These are phyloP conservation scores for Oxalis stricta DNA, from an alignment of 441 rosid species.

Conservation along the genomic window DNA sequence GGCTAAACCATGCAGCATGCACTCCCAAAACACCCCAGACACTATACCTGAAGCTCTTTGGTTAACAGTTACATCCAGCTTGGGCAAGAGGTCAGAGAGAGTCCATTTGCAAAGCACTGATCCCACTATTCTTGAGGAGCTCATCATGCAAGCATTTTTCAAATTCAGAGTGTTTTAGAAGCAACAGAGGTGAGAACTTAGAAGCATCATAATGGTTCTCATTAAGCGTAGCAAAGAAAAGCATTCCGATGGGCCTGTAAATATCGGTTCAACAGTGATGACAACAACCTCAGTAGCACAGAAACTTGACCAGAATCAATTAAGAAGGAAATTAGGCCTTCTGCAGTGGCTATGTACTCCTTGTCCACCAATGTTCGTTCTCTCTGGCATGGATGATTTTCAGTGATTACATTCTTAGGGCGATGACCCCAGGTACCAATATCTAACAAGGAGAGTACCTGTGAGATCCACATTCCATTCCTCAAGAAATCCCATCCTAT, in stretches of 20 bases:
- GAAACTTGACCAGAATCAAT: conserved; percentile 45
- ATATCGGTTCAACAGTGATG: conserved; percentile 53
- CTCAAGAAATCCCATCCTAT: conserved; percentile 87
- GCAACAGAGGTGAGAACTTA: conserved; percentile 50
- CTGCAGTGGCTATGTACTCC: conserved; percentile 41
- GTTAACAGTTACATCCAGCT: conserved; percentile 49
- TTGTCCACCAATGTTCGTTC: conserved; percentile 40
- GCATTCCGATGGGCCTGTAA: conserved; percentile 55
- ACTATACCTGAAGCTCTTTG: conserved; percentile 52
- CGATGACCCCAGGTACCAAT: conserved; percentile 49
- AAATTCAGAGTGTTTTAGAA: conserved; percentile 69
- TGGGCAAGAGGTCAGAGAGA: conserved; percentile 42
- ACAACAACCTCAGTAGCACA: conserved; percentile 42
- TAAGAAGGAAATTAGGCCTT: conserved; percentile 42
- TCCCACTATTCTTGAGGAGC: conserved; percentile 54
- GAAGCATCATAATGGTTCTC: conserved; percentile 25
- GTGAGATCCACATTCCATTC: conserved; percentile 75
- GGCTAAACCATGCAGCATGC: conserved; percentile 94
- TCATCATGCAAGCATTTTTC: conserved; percentile 66
- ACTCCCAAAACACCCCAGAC: conserved; percentile 72
- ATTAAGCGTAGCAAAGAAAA: conserved; percentile 57
- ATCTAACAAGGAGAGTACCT: conserved; percentile 53
- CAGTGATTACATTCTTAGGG: conserved; percentile 36
- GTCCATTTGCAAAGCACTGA: conserved; percentile 40
- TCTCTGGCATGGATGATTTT: conserved; percentile 32